Evolutionary conservation across 2,329 filamentous ascomycete genomes (phyloP).

Genomic region (Phaeoacremonium minimum): DNA sequence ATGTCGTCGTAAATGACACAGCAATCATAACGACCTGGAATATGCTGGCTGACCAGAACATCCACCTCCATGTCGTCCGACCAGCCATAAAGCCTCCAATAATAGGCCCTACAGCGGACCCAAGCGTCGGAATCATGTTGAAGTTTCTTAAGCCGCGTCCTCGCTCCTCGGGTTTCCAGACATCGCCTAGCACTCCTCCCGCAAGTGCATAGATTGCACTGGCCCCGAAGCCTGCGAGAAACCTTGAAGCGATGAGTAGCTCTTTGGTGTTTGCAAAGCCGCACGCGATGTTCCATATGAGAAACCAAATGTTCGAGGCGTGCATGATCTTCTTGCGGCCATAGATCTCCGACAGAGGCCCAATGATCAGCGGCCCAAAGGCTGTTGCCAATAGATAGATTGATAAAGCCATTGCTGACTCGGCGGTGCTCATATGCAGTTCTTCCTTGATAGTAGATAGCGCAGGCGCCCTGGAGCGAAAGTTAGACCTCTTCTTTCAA

Average conservation of each 20-base stretch:
- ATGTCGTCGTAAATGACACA: constrained; percentile 24
- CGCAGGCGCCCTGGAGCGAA: no score
- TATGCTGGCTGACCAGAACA: constrained; percentile 38
- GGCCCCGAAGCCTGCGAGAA: constrained; percentile 43
- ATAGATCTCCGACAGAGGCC: constrained; percentile 42
- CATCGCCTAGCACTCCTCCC: constrained; percentile 40
- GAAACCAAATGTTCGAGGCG: constrained; percentile 40
- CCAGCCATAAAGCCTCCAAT: constrained; percentile 33
- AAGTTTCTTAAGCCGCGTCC: constrained; percentile 33
- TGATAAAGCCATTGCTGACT: constrained; percentile 42
- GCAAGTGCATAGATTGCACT: constrained; percentile 39
- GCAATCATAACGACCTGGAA: constrained; percentile 31
- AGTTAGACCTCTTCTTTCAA: no score
- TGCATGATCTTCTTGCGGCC: constrained; percentile 37
- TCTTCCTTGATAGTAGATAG: constrained; percentile 44
- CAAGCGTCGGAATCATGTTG: constrained; percentile 32
- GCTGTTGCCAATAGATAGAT: constrained; percentile 38
- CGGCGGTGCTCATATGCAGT: constrained; percentile 40
- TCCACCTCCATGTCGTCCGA: constrained; percentile 35
- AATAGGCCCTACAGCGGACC: constrained; percentile 31
- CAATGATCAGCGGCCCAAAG: constrained; percentile 37
- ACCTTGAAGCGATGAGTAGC: constrained; percentile 37
- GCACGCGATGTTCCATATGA: constrained; percentile 43
- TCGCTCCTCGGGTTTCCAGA: constrained; percentile 39
- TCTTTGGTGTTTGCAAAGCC: constrained; percentile 32